Conservation (phyloP, 257 asterid species). For the Oldenlandia corymbosa region DNA sequence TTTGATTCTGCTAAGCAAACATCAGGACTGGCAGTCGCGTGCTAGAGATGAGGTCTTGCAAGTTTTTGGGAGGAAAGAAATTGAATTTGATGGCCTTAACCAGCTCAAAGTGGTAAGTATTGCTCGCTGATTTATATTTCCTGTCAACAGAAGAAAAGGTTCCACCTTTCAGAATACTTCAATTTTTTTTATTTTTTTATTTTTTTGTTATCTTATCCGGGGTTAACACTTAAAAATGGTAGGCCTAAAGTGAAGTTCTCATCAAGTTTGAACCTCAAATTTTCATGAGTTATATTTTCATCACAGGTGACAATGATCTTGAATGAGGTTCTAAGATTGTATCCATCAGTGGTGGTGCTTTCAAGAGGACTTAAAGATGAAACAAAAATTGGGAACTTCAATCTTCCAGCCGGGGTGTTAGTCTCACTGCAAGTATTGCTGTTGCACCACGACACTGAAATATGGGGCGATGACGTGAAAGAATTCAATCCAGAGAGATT, state of each 20-base stretch:
- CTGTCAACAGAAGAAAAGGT: too few species aligned
- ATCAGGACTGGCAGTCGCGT: slow-evolving; percentile 38
- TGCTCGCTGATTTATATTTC: too few species aligned
- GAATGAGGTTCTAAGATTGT: slow-evolving; percentile 16
- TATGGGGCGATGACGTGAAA: slow-evolving; percentile 4
- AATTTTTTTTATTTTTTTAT: too few species aligned
- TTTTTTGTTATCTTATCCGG: too few species aligned
- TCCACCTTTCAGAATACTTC: too few species aligned
- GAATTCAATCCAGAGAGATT: slow-evolving; percentile 22
- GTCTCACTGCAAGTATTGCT: neutral
- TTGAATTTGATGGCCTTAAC: slow-evolving; percentile 27
- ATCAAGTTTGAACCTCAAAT: too few species aligned
- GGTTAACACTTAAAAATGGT: neutral
- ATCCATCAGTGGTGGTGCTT: neutral
- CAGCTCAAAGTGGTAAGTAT: slow-evolving; percentile 38
- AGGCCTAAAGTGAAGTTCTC: neutral
- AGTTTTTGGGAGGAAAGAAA: slow-evolving; percentile 21
- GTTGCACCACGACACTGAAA: neutral
- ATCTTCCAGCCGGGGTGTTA: neutral
- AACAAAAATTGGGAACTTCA: neutral
- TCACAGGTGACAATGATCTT: slow-evolving; percentile 17
- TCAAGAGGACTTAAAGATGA: neutral
- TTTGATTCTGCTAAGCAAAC: slow-evolving; percentile 24
- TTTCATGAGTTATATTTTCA: too few species aligned
- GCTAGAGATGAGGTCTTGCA: slow-evolving; percentile 40